Conservation (phyloP, 1,284 basidiomycete genomes). For the Trichosporon inkin region DNA sequence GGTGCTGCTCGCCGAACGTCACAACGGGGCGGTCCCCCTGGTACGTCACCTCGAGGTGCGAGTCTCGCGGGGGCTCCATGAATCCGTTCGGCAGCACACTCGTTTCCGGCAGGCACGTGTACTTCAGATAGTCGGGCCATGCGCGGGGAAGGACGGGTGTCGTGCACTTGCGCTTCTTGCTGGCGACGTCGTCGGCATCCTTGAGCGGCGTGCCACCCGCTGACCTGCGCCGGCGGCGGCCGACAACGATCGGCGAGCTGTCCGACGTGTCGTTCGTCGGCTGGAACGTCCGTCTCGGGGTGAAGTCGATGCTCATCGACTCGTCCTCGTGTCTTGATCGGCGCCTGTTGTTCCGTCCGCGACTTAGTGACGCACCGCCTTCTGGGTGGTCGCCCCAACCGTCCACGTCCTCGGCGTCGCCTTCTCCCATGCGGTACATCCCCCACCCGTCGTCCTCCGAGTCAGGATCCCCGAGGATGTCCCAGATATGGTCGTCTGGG, state of each 20-base stretch:
- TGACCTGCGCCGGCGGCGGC: slow-evolving; percentile 7
- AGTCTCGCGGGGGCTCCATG: slow-evolving; percentile 5
- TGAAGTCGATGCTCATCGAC: slow-evolving; percentile 7
- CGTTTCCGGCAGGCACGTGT: slow-evolving; percentile 29
- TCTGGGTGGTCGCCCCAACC: slow-evolving; percentile 18
- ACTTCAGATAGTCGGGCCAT: slow-evolving; percentile 52
- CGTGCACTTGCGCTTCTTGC: slow-evolving; percentile 12
- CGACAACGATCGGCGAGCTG: slow-evolving; percentile 8
- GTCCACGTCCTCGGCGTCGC: slow-evolving; percentile 16
- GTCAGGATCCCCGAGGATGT: slow-evolving; percentile 78
- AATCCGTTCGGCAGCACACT: slow-evolving; percentile 16
- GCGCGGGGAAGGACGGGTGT: not conserved
- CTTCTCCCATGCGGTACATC: slow-evolving; percentile 7
- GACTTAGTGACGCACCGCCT: slow-evolving; percentile 15
- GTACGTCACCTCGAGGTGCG: slow-evolving; percentile 13
- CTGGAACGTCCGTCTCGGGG: not conserved
- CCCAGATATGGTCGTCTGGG: slow-evolving; percentile 39
- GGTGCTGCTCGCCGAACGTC: slow-evolving; percentile 40
- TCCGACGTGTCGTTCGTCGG: slow-evolving; percentile 8
- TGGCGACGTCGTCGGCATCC: slow-evolving; percentile 6
- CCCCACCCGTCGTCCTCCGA: slow-evolving; percentile 53
- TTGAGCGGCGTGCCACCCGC: not conserved
- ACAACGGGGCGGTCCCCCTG: slow-evolving; percentile 26
- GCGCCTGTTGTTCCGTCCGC: slow-evolving; percentile 24
- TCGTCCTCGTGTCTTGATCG: slow-evolving; percentile 11